Base-by-base conservation (phyloP, 768 basidiomycete genomes). In the Boletus eberwhitei region DNA sequence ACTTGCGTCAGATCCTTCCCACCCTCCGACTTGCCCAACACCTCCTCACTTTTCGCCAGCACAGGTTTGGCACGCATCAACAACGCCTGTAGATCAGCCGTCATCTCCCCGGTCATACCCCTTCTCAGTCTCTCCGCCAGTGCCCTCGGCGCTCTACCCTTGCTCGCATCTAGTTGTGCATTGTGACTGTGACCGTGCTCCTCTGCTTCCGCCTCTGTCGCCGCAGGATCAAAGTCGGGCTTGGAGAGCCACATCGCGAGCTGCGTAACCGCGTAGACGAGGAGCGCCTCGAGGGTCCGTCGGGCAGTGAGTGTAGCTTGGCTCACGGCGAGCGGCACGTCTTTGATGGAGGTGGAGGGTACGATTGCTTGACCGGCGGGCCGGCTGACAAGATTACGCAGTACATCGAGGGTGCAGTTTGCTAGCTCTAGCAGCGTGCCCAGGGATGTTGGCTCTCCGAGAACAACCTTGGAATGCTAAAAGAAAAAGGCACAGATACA, bases 341-440 rank as follows among this genome's bases (percentile, higher is more conserved):
- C 59, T 61, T 67, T 59, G 57, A 65, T 37, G 1, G 71, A 72
- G 2, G 63, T 64, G 8, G 61, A 57, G 2, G 73, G 67, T 0
- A 78, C 74, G 22, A 85, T 71, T 29, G 77, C 76, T 63, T 87
- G 83, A 9, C 79, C 77, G 0, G 81, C 74, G 1, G 87, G 86
- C 22, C 81, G 78, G 53, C 79, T 79, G 38, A 83, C 79, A 32
- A 92, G 81, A 51, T 84, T 80, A 8, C 83, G 79, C 38, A 93
- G 75, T 17, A 89, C 77, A 58, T 93, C 92, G 35, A 90, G 74
- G 1, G 87, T 84, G 55, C 83, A 84, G 52, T 87, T 90, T 2
- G 84, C 89, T 5, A 94, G 73, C 71, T 95, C 93, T n/a, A 93
- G 78, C 8, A 96, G 71, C 0, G 93, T 94, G 17, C 93, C 93